phyloP scores from a whole-genome alignment of 192 early-diverging fungal genomes.

The Coemansia sp. region DNA sequence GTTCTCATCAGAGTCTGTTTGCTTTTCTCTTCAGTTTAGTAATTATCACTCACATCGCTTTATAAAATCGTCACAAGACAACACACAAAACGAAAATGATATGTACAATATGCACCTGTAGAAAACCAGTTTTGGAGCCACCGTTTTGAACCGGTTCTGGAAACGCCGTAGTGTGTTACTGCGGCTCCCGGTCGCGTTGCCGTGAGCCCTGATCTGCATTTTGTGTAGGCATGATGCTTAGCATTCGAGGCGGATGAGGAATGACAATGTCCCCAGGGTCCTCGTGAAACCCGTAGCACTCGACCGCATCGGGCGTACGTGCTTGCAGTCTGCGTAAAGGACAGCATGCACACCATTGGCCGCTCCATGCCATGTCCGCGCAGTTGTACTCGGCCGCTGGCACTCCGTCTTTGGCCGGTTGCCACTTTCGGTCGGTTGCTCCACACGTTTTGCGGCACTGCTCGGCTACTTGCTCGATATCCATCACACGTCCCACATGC shows the following conservation, averaged over 20 bases:
- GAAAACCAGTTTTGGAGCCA: too few species aligned
- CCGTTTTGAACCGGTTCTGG: too few species aligned
- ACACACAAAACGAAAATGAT: too few species aligned
- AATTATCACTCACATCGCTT: too few species aligned
- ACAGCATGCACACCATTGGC: constrained; percentile 51
- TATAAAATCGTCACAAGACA: too few species aligned
- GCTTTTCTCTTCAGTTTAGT: too few species aligned
- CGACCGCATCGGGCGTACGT: constrained; percentile 2
- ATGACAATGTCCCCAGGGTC: constrained; percentile 49
- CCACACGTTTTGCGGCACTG: constrained; percentile 30
- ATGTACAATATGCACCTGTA: too few species aligned
- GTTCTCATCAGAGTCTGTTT: too few species aligned
- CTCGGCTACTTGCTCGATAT: constrained; percentile 40
- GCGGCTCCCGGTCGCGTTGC: constrained; percentile 1
- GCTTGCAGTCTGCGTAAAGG: constrained; percentile 30
- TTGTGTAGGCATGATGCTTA: constrained; percentile 17
- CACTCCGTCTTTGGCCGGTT: constrained; percentile 19
- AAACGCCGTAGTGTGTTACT: too few species aligned
- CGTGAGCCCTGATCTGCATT: not conserved
- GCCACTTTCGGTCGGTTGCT: constrained; percentile 9
- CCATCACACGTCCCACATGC: not conserved
- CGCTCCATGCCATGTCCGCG: constrained; percentile 25
- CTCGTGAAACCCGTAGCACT: constrained; percentile 44
- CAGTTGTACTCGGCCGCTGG: constrained; percentile 22
- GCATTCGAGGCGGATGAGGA: constrained; percentile 45